Conservation (phyloP, 306 rosid genomes). For the Citrullus amarus region DNA sequence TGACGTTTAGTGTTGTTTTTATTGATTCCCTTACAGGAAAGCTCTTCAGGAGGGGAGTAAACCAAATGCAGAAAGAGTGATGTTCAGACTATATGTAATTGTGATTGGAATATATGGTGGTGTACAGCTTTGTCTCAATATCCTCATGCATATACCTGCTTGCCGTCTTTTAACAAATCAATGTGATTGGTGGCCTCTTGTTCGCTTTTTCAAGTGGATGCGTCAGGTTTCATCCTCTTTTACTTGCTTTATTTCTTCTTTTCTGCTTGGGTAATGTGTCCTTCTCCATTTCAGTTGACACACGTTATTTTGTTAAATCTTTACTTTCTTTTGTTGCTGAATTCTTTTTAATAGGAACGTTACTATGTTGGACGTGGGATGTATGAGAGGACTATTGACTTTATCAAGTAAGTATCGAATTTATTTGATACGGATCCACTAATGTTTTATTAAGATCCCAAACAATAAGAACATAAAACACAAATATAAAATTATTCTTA, state of each 20-base stretch:
- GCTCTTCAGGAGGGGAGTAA: constrained; percentile 73
- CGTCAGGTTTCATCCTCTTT: constrained; percentile 54
- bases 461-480: too few relatives aligned
- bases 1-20: constrained; percentile 15
- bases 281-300: constrained; percentile 12
- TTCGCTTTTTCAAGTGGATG: constrained; percentile 88
- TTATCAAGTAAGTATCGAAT: constrained; percentile 50
- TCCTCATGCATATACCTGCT: constrained; percentile 82
- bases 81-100: constrained; percentile 51
- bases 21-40: constrained; percentile 39
- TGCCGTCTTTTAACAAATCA: constrained; percentile 65
- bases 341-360: constrained; percentile 46
- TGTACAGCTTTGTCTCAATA: constrained; percentile 66
- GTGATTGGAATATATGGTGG: constrained; percentile 76
- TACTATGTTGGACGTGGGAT: constrained; percentile 92
- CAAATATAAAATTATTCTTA: too few relatives aligned
- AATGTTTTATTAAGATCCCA: not conserved
- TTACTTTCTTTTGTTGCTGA: not conserved
- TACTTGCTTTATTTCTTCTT: not conserved
- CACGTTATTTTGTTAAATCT: constrained; percentile 8
- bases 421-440: not conserved
- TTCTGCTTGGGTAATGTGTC: constrained; percentile 6
- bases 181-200: constrained; percentile 71
- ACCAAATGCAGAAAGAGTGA: constrained; percentile 26
- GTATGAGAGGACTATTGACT: constrained; percentile 84